phyloP scores from a whole-genome alignment of 2,329 filamentous ascomycete genomes.

The Chaetomium strumarium region DNA sequence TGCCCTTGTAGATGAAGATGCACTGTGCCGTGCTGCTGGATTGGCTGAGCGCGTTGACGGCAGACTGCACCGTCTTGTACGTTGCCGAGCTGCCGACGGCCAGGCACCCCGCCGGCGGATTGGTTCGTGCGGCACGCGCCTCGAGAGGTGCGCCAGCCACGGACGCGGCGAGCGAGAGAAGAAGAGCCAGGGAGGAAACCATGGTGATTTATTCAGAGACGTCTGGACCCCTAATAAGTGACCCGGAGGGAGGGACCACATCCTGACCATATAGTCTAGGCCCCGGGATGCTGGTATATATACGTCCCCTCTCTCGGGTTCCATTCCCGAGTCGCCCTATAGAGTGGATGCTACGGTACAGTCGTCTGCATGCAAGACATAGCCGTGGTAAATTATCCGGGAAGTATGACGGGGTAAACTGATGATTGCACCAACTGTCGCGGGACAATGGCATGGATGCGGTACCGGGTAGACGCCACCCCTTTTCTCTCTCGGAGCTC shows the following conservation, averaged over 20 bases:
- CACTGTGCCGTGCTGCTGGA: constrained; percentile 44
- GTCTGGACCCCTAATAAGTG: not conserved
- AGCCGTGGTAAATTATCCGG: no score
- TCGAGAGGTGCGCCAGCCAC: not conserved
- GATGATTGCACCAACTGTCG: constrained; percentile 1
- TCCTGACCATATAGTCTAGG: no score
- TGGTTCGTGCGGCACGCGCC: constrained; percentile 15
- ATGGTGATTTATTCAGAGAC: not conserved
- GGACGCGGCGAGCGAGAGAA: constrained; percentile 2
- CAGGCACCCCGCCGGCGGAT: constrained; percentile 23
- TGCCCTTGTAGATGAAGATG: constrained; percentile 58
- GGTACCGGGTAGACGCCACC: not conserved
- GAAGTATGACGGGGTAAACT: not conserved
- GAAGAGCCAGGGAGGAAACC: constrained; percentile 1
- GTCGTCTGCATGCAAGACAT: no score
- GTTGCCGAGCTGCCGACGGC: constrained; percentile 19
- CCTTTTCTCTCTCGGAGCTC: not conserved
- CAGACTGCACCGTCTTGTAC: constrained; percentile 41
- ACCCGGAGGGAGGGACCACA: no score
- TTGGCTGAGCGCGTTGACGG: constrained; percentile 53
- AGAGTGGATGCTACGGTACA: no score
- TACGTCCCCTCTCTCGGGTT: no score
- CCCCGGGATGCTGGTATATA: no score
- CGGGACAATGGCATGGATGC: not conserved
- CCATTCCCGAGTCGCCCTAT: no score